Evolutionary conservation across 2,329 filamentous ascomycete species (phyloP).

Genomic region (Claviceps africana): DNA sequence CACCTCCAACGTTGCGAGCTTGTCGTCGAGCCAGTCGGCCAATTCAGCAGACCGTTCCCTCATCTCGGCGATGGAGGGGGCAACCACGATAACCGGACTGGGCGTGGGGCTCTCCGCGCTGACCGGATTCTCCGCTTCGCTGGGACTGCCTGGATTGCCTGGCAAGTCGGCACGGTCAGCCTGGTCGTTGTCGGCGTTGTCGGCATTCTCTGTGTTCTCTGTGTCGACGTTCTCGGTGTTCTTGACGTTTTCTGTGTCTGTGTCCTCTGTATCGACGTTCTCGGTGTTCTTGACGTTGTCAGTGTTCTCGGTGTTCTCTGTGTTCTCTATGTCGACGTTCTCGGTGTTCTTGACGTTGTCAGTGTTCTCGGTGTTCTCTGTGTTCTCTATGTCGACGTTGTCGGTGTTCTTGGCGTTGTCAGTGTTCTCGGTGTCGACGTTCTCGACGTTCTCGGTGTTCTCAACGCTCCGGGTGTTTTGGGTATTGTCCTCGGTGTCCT

Average conservation of each 20-base stretch:
- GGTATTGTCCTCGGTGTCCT: not conserved
- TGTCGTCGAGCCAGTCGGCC: constrained; percentile 45
- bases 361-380: too few species aligned
- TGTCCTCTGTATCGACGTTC: too few species aligned
- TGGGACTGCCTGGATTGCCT: constrained; percentile 17
- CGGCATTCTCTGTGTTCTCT: not conserved
- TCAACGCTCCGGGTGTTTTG: too few species aligned
- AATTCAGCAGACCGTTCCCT: constrained; percentile 45
- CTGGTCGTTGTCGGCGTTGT: constrained; percentile 9
- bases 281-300: not conserved
- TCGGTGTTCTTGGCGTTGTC: not conserved
- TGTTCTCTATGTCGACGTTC: too few species aligned
- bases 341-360: not conserved
- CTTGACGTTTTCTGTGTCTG: too few species aligned
- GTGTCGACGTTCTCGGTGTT: not conserved
- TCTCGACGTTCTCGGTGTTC: too few species aligned
- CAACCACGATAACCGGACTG: constrained; percentile 23
- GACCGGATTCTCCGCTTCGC: constrained; percentile 33
- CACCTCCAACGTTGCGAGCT: constrained; percentile 37
- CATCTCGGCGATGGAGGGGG: constrained; percentile 35
- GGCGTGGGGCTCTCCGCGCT: constrained; percentile 29
- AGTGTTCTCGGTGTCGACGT: too few species aligned
- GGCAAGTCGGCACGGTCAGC: constrained; percentile 7
- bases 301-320: not conserved
- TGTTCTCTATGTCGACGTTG: not conserved